Base-by-base conservation (phyloP, 768 basidiomycete species). In the Panaeolus cyanescens region DNA sequence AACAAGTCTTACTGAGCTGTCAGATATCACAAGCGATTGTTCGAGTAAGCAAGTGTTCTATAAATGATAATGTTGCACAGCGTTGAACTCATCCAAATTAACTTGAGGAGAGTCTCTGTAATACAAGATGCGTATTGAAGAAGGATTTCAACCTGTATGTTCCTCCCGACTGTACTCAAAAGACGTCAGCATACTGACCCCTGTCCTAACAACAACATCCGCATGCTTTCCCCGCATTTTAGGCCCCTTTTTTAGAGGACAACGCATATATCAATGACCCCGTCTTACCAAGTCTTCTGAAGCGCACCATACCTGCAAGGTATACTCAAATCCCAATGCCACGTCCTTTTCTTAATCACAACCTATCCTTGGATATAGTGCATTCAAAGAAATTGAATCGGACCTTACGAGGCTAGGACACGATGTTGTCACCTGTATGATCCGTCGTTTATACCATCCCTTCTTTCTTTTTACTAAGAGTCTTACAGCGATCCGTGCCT, bases 191-290 rank as follows among this genome's bases (percentile, higher is more conserved):
- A n/a, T n/a, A n/a, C 13, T 34, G 33, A 34, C 25, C 45, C 45
- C 45, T 50, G 22, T 19, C n/a, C n/a, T 40, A 28, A 50, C 9
- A 20, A 42, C 12, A 8, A 42, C 22, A 3, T 28, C 4, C 19
- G 45, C n/a, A n/a, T n/a, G n/a, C n/a, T 50, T 25, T 50, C 45
- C 39, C 39, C 19, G 39, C 45, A 50, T 50, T 32, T 8, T 54
- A 89, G 87, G 75, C 74, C 2, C 83, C 80, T 8, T 85, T 84
- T 65, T 71, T 71, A 0, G 85, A 88, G 63, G 81, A 79, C 33
- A 85, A 91, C 71, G 83, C 85, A 4, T 91, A 86, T 65, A 76
- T 78, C 33, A 73, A 79, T 25, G 91, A 93, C 68, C 79, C 83
- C 0, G 87, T 86, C 6, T 75, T 93, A 5, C 86, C 88, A 8